Percentiles rank a stretch among this genome's conserved stretches.
These are phyloP conservation scores for Boletus rubropictus DNA, from an alignment of 768 basidiomycete species.

Conservation along the genomic window DNA sequence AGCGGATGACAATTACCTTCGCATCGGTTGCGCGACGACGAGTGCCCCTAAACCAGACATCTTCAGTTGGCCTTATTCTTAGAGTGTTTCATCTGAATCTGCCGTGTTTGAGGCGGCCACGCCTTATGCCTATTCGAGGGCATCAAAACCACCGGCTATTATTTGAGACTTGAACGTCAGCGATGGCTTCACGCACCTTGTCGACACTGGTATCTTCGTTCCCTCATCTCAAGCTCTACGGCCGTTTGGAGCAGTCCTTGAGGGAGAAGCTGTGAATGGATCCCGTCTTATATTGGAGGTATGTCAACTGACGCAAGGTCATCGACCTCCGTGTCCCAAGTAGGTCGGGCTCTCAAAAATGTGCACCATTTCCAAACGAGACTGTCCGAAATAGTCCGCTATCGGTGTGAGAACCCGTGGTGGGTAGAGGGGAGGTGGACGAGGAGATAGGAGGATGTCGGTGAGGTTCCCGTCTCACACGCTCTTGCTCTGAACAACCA, in stretches of 20 bases:
- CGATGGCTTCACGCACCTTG: conserved; percentile 5
- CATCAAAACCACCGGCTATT: background rate
- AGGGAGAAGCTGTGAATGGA: background rate
- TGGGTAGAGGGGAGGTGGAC: background rate
- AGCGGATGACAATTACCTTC: background rate
- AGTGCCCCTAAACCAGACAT: background rate
- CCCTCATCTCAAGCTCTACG: background rate
- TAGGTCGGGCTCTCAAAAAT: background rate
- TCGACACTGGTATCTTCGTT: background rate
- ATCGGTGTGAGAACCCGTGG: background rate
- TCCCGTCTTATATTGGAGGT: background rate
- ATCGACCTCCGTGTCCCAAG: background rate
- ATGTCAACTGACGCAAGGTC: background rate
- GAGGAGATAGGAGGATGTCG: background rate
- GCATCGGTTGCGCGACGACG: background rate
- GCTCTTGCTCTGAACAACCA: background rate
- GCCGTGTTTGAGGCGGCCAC: conserved; percentile 1
- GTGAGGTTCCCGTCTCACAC: too few relatives aligned
- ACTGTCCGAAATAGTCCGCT: background rate
- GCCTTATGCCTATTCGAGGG: background rate
- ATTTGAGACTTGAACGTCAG: background rate
- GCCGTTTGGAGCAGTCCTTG: background rate
- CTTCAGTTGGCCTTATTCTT: background rate
- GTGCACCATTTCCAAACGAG: background rate
- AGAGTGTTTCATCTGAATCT: conserved; percentile 4